Percentiles rank a stretch among this genome's conserved stretches.
Evolutionary conservation across 495 filamentous ascomycete species (phyloP).

Genomic region (Podospora australis): DNA sequence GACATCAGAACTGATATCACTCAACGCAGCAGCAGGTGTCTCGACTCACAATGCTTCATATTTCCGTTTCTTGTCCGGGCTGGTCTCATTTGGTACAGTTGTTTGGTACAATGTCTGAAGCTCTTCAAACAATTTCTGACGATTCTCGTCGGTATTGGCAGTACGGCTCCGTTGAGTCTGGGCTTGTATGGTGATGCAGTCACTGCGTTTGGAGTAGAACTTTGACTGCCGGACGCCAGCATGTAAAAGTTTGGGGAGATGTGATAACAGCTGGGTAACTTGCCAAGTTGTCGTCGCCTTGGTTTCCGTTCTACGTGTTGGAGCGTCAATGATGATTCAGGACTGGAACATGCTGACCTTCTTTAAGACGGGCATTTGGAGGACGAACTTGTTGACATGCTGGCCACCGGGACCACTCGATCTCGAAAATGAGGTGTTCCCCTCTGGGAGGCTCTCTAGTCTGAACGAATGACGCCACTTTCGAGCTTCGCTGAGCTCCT

Average conservation of each 20-base stretch:
- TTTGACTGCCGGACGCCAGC: constrained; percentile 54
- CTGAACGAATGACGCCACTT: constrained; percentile 67
- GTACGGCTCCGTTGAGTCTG: constrained; percentile 41
- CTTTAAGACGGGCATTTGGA: background rate
- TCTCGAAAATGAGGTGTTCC: constrained; percentile 67
- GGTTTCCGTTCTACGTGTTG: constrained; percentile 71
- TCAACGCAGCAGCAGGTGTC: background rate
- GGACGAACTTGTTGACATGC: constrained; percentile 88
- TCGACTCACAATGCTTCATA: constrained; percentile 33
- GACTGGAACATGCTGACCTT: background rate
- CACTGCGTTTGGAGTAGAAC: constrained; percentile 59
- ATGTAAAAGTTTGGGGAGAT: constrained; percentile 66
- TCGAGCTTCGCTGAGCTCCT: constrained; percentile 62
- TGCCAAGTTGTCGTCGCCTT: constrained; percentile 74
- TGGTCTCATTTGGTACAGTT: constrained; percentile 33
- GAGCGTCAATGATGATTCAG: too few relatives aligned
- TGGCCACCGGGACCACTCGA: constrained; percentile 94
- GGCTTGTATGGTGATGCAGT: constrained; percentile 43
- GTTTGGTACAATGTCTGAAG: constrained; percentile 58
- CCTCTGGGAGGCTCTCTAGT: constrained; percentile 56
- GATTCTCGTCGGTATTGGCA: constrained; percentile 42
- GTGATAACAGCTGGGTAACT: constrained; percentile 48
- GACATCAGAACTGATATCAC: background rate
- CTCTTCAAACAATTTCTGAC: constrained; percentile 35
- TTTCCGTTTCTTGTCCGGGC: constrained; percentile 33